Percentiles rank a stretch among this genome's conserved stretches.
phyloP scores from a whole-genome alignment of 768 basidiomycete genomes.

The Boletus rubroflammeus region DNA sequence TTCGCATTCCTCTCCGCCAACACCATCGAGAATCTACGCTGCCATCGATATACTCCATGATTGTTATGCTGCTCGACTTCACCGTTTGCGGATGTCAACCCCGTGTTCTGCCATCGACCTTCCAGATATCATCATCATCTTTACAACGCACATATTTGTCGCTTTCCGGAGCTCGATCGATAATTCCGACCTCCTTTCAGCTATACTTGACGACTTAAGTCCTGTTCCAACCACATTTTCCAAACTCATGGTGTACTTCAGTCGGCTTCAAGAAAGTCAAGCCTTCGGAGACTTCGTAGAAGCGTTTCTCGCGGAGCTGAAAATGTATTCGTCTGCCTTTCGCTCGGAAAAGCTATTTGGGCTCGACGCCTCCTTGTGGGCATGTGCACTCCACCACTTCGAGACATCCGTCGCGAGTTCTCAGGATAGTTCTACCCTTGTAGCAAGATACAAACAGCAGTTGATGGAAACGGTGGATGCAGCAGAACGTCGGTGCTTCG shows the following conservation, averaged over 20 bases:
- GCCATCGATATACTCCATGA: slow-evolving; percentile 26
- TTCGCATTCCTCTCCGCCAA: not conserved
- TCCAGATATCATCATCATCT: slow-evolving; percentile 22
- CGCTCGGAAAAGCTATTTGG: slow-evolving; percentile 33
- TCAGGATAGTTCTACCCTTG: slow-evolving; percentile 19
- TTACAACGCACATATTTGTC: slow-evolving; percentile 21
- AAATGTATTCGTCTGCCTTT: slow-evolving; percentile 30
- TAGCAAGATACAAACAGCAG: slow-evolving; percentile 36
- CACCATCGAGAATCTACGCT: slow-evolving; percentile 9
- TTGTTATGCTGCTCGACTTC: slow-evolving; percentile 20
- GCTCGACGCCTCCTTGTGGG: slow-evolving; percentile 52
- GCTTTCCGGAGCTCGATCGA: slow-evolving; percentile 7
- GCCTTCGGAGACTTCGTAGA: slow-evolving; percentile 15
- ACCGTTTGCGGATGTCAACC: slow-evolving; percentile 9
- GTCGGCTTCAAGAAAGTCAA: slow-evolving; percentile 10
- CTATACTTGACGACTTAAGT: slow-evolving; percentile 24
- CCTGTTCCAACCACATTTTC: slow-evolving; percentile 33
- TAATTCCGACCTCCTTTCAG: slow-evolving; percentile 13
- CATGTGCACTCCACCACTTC: slow-evolving; percentile 45
- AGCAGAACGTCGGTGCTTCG: slow-evolving; percentile 50
- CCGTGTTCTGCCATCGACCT: slow-evolving; percentile 14
- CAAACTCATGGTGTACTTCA: slow-evolving; percentile 25
- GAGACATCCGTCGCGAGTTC: slow-evolving; percentile 33
- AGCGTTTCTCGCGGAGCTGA: slow-evolving; percentile 23
- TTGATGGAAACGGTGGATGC: slow-evolving; percentile 47